Percentiles rank a stretch among this genome's conserved stretches.
Conservation (phyloP, 345 rosid genomes). For the Moricandia moricandioides region DNA sequence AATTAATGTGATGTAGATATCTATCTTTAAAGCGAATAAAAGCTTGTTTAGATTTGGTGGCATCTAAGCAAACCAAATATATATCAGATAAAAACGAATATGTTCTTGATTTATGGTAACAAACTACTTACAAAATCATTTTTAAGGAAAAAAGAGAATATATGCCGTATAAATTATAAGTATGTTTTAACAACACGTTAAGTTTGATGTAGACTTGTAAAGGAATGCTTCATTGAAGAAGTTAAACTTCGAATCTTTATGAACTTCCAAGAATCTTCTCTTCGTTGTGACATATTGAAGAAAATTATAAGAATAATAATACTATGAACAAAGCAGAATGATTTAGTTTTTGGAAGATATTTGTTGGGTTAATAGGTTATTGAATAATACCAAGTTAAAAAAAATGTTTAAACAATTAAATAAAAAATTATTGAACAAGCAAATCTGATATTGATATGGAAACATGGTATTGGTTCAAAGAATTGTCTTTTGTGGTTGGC, state of each 20-base stretch:
- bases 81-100: neutral
- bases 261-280: neutral
- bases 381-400: neutral
- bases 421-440: neutral
- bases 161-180: neutral
- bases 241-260: neutral
- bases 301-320: neutral
- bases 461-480: neutral
- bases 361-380: neutral
- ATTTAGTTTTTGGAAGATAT: neutral
- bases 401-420: neutral
- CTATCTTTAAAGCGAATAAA: neutral
- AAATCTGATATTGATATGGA: neutral
- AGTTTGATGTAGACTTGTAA: neutral
- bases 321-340: neutral
- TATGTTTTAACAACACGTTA: neutral
- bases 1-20: neutral
- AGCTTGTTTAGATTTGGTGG: neutral
- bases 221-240: neutral
- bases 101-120: neutral
- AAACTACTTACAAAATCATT: neutral
- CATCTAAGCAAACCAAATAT: neutral
- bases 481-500: neutral
- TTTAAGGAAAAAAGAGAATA: neutral
- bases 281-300: neutral